Base-by-base conservation (phyloP, 2,329 filamentous ascomycete genomes). In the Zalaria obscura region DNA sequence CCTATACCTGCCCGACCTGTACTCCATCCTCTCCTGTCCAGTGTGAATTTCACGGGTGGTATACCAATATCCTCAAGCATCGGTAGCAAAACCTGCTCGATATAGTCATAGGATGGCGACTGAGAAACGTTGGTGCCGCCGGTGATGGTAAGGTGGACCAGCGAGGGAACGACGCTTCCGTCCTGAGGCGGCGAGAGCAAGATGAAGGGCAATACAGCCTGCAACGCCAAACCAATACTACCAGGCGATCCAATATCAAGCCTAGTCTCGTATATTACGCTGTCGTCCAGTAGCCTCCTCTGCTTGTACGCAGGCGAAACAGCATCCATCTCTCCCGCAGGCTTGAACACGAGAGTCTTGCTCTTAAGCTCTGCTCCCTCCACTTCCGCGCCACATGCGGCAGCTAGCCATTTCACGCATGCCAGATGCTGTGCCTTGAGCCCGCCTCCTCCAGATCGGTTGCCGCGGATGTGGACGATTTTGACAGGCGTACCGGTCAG, bases 91-190 rank as follows among this genome's bases (percentile, higher is more conserved):
- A 78, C 73, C 49, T 76, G 67, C 2, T 57, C 46, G 6, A 73
- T 57, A 48, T 77, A 78, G 38, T 78, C 75, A 50, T 64, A 66
- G 3, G 69, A 73, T 5, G 73, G 73, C 1, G 70, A 68, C 28
- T 60, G 64, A 1, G 67, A 67, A 2, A 73, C 69, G 48, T 78
- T 77, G 0, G 75, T 78, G 5, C 75, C 75, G 4, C 75, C 75
- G 5, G 59, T 67, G 31, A 78, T 65, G 2, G 53, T 62, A 5
- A 78, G 47, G 18, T 46, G 50, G 5, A 63, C 48, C 1, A 49
- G 25, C 6, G 25, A 44, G 34, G 3, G 36, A 42, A 3, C 8
- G 48, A 49, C 3, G 47, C 51, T 2, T 49, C 36, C 5, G 33
- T 34, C 2, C 47, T 44, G 40, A 31, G 29, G 49, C 43, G 28